phyloP scores from a whole-genome alignment of 1,284 basidiomycete species.

The Naganishia cerealis region DNA sequence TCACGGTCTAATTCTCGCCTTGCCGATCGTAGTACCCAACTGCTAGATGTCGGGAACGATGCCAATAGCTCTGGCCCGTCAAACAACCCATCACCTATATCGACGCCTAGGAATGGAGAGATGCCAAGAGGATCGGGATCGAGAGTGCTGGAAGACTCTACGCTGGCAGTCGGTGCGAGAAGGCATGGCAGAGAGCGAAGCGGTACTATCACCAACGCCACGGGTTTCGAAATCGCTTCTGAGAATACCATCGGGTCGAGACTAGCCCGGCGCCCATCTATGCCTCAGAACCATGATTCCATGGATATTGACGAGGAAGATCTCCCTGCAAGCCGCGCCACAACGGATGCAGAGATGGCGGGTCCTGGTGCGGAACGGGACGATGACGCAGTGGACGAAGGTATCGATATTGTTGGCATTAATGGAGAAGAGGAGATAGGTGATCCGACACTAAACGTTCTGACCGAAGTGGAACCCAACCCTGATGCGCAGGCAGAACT shows the following conservation, averaged over 20 bases:
- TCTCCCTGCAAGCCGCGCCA: conserved; percentile 30
- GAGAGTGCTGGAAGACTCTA: not conserved
- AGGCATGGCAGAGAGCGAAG: conserved; percentile 18
- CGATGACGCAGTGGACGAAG: conserved; percentile 37
- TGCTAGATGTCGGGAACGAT: conserved; percentile 12
- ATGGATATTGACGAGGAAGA: conserved; percentile 29
- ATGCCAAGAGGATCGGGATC: conserved; percentile 6
- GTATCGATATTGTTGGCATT: conserved; percentile 62
- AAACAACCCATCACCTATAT: conserved; percentile 18
- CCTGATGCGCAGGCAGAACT: conserved; percentile 59
- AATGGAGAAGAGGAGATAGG: conserved; percentile 50
- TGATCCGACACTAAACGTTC: conserved; percentile 17
- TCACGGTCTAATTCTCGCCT: conserved; percentile 5
- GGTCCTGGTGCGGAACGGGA: conserved; percentile 25
- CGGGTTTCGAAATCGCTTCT: not conserved
- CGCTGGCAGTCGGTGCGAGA: not conserved
- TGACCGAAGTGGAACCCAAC: conserved; percentile 29
- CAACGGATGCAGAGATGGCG: conserved; percentile 29
- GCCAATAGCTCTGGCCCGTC: conserved; percentile 26
- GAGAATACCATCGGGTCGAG: not conserved
- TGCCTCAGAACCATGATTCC: conserved; percentile 2
- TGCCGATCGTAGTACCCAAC: not conserved
- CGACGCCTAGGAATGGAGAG: conserved; percentile 14
- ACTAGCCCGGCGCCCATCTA: not conserved
- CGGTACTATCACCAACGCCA: conserved; percentile 24